Conservation (phyloP, 176 grass and related monocot species). For the Aegilops bicornis region DNA sequence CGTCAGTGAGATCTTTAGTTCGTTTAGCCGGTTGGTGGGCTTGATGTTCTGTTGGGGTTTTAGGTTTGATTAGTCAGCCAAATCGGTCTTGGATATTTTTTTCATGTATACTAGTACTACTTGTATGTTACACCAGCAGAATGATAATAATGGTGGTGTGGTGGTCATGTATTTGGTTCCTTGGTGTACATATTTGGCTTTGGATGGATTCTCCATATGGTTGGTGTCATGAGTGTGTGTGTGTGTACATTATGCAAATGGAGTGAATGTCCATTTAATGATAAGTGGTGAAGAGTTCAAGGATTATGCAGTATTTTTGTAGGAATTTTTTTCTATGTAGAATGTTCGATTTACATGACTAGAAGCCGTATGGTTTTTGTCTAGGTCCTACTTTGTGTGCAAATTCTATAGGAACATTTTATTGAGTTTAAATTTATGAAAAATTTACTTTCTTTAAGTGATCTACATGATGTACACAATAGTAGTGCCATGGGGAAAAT, state of each 20-base stretch:
- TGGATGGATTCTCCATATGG: neutral
- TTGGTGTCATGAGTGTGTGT: neutral
- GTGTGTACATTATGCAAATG: too few relatives aligned
- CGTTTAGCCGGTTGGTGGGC: neutral
- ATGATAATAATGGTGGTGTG: neutral
- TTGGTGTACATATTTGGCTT: conserved; percentile 4
- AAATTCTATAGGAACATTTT: neutral
- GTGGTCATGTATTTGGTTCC: neutral
- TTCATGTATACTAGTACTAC: neutral
- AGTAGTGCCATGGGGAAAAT: too few relatives aligned
- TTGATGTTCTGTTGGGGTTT: neutral
- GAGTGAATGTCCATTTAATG: too few relatives aligned
- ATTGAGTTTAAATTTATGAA: neutral
- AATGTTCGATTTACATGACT: neutral
- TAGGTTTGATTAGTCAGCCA: neutral
- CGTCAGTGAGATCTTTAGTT: neutral
- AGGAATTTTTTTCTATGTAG: neutral
- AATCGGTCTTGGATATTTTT: neutral
- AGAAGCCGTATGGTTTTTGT: neutral
- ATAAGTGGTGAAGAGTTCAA: too few relatives aligned
- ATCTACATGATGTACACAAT: neutral
- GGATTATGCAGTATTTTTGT: too few relatives aligned
- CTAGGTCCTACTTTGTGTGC: neutral
- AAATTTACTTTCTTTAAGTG: neutral
- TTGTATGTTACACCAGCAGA: neutral